These are phyloP conservation scores for Actinidia polygama DNA, from an alignment of 179 eudicot species.

Conservation along the genomic window DNA sequence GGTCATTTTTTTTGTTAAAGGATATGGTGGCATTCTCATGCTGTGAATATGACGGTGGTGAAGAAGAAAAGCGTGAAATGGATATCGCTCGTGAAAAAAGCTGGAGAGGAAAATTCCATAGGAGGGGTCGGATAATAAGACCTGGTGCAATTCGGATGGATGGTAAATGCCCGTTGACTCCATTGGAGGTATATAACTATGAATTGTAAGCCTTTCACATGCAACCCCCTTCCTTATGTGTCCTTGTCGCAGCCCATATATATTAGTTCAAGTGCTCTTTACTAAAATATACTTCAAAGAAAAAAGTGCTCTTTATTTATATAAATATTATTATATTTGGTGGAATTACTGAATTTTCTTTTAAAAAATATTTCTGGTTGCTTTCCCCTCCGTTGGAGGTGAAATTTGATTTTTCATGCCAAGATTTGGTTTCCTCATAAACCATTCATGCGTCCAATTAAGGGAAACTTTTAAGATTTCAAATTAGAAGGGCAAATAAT, in stretches of 20 bases:
- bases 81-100: slow-evolving; percentile 96
- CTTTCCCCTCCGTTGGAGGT: neutral
- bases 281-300: neutral
- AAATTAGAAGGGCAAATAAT: neutral
- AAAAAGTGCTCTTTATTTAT: neutral
- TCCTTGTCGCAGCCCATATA: neutral
- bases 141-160: slow-evolving; percentile 93
- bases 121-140: slow-evolving; percentile 81
- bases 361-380: neutral
- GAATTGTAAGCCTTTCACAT: neutral
- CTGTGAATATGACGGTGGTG: slow-evolving; percentile 95
- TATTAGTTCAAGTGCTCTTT: neutral
- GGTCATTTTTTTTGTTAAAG: slow-evolving; percentile 43
- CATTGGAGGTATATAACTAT: slow-evolving; percentile 76
- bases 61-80: slow-evolving; percentile 92
- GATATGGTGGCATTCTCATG: slow-evolving; percentile 99
- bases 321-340: neutral
- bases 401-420: neutral
- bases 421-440: neutral
- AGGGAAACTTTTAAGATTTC: neutral
- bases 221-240: neutral
- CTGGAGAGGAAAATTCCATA: slow-evolving; percentile 96
- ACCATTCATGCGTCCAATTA: neutral
- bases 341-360: neutral
- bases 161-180: slow-evolving; percentile 98